phyloP scores from a whole-genome alignment of 2,329 filamentous ascomycete genomes.

The Fusarium stilboides region DNA sequence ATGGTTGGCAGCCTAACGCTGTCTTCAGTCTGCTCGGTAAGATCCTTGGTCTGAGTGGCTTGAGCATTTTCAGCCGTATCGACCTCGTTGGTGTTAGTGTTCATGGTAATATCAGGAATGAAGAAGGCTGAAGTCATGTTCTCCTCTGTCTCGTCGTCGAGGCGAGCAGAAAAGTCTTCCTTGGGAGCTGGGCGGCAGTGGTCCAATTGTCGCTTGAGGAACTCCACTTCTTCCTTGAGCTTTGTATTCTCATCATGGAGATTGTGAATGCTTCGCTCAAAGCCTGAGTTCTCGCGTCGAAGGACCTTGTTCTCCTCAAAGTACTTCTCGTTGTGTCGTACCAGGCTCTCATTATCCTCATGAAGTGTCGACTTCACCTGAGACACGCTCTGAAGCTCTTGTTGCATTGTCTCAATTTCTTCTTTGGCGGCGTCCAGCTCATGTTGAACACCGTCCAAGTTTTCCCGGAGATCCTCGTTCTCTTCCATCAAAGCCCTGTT shows the following conservation, averaged over 20 bases:
- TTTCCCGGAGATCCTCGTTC: constrained; percentile 62
- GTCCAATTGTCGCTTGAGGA: constrained; percentile 62
- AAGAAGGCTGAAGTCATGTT: constrained; percentile 74
- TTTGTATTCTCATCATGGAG: constrained; percentile 64
- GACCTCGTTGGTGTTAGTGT: constrained; percentile 54
- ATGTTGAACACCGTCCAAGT: constrained; percentile 57
- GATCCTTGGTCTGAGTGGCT: constrained; percentile 53
- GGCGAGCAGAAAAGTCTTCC: constrained; percentile 54
- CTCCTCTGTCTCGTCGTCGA: constrained; percentile 61
- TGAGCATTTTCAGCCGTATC: constrained; percentile 51
- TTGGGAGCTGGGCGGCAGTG: constrained; percentile 58
- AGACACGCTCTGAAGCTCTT: constrained; percentile 57
- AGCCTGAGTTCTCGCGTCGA: constrained; percentile 63
- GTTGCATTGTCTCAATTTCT: constrained; percentile 58
- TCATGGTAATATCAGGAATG: constrained; percentile 71
- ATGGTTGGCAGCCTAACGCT: constrained; percentile 51
- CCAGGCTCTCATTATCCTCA: constrained; percentile 67
- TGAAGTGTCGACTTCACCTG: constrained; percentile 63
- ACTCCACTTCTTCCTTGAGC: constrained; percentile 64
- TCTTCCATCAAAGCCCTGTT: constrained; percentile 60
- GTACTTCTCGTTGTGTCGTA: constrained; percentile 69
- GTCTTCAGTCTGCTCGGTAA: constrained; percentile 54
- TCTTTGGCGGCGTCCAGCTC: constrained; percentile 60
- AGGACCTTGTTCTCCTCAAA: constrained; percentile 68
- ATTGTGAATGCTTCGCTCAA: constrained; percentile 62